Conservation (phyloP, 768 basidiomycete species). For the Goffeauzyma gilvescens region DNA sequence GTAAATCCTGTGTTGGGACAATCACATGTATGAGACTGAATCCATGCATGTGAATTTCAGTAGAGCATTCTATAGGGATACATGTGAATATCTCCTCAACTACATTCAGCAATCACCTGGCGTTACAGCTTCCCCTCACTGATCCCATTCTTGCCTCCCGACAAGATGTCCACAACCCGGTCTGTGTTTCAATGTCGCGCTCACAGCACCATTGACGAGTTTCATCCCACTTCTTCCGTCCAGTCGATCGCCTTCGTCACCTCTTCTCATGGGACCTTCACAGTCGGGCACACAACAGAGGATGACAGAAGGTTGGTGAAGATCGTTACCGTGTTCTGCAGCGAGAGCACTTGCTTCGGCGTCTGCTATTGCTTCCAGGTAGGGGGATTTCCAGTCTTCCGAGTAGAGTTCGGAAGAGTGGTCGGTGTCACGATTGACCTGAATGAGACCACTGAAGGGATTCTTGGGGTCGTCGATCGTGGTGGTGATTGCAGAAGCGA, state of each 20-base stretch:
- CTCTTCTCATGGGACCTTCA: slow-evolving; percentile 24
- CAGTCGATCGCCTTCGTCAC: slow-evolving; percentile 26
- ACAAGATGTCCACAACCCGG: slow-evolving; percentile 28
- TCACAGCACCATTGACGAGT: slow-evolving; percentile 11
- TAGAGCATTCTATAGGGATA: too few relatives aligned
- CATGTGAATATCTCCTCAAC: too few relatives aligned
- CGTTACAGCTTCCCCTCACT: too few relatives aligned
- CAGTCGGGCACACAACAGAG: slow-evolving; percentile 28
- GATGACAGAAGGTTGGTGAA: slow-evolving; percentile 13
- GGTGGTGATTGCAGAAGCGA: too few relatives aligned
- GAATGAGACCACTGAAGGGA: slow-evolving; percentile 18
- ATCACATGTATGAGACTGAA: too few relatives aligned
- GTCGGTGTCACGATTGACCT: too few relatives aligned
- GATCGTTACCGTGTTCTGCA: neutral
- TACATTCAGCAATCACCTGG: too few relatives aligned
- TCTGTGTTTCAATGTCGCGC: slow-evolving; percentile 14
- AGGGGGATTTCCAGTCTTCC: slow-evolving; percentile 20
- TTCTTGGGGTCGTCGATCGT: slow-evolving; percentile 4
- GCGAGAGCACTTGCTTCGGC: slow-evolving; percentile 10
- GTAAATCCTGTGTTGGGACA: too few relatives aligned
- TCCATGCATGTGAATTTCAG: too few relatives aligned
- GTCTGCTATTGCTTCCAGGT: slow-evolving; percentile 19
- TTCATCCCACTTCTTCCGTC: slow-evolving; percentile 26
- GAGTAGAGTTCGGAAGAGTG: too few relatives aligned
- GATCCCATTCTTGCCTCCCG: slow-evolving; percentile 24